These are phyloP conservation scores for Cicer chorassanicum DNA, from an alignment of 306 rosid species.

Conservation along the genomic window DNA sequence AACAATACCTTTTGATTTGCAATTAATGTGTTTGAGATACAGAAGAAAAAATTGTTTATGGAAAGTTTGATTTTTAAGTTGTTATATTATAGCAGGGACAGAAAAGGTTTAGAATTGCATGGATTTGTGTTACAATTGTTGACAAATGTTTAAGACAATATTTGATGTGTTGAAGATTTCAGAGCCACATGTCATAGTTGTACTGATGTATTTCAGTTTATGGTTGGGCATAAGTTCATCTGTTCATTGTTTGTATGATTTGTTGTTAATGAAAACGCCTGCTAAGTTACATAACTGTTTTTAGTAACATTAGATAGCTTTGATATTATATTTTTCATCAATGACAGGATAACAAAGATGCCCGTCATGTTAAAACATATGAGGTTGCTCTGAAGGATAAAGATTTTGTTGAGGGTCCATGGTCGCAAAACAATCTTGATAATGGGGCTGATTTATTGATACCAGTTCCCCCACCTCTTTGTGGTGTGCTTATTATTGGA, in stretches of 20 bases:
- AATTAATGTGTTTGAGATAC: conserved; percentile 13
- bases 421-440: conserved; percentile 95
- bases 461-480: conserved; percentile 97
- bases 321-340: conserved; percentile 34
- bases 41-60: neutral
- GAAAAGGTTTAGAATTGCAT: neutral
- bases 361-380: conserved; percentile 95
- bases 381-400: conserved; percentile 97
- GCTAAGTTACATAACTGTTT: neutral
- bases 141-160: neutral
- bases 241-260: conserved; percentile 7
- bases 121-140: conserved; percentile 7
- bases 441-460: conserved; percentile 93
- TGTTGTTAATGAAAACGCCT: conserved; percentile 1
- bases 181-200: conserved; percentile 27
- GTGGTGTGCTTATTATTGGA: conserved; percentile 95
- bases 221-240: neutral
- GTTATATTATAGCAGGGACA: neutral
- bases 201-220: conserved; percentile 22
- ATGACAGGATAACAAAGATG: conserved; percentile 96
- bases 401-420: conserved; percentile 97
- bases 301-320: conserved; percentile 32
- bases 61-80: conserved; percentile 1
- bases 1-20: neutral
- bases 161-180: conserved; percentile 9